phyloP scores from a whole-genome alignment of 768 basidiomycete genomes.

The Sarcomyxa edulis region DNA sequence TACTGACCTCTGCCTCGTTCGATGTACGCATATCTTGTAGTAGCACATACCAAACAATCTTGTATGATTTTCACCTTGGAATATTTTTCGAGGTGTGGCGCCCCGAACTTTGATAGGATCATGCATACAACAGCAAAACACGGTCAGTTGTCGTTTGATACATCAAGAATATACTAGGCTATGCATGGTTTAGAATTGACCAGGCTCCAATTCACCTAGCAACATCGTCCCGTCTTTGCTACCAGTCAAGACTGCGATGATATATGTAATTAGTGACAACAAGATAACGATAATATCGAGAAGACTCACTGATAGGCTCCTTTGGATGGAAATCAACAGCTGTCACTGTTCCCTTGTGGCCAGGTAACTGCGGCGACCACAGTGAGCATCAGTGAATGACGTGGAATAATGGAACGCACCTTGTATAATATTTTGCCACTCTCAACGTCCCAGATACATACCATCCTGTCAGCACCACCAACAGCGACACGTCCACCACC shows the following conservation, averaged over 20 bases:
- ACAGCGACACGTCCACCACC: slow-evolving; percentile 79
- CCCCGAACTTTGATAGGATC: too few species aligned
- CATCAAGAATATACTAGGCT: too few species aligned
- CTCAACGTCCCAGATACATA: slow-evolving; percentile 85
- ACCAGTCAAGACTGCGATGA: slow-evolving; percentile 68
- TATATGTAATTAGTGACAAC: slow-evolving; percentile 1
- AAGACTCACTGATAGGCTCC: slow-evolving; percentile 82
- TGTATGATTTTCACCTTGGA: too few species aligned
- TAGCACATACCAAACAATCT: too few species aligned
- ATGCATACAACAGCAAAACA: too few species aligned
- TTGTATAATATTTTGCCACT: slow-evolving; percentile 74
- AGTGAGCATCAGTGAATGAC: not conserved
- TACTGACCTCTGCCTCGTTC: too few species aligned
- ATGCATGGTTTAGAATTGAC: slow-evolving; percentile 39
- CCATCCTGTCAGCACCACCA: slow-evolving; percentile 85
- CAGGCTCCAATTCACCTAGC: slow-evolving; percentile 83
- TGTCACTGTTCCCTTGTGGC: slow-evolving; percentile 95
- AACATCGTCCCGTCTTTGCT: slow-evolving; percentile 94
- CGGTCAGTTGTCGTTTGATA: too few species aligned
- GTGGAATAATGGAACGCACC: slow-evolving; percentile 41
- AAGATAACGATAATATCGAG: not conserved
- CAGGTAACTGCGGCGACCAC: slow-evolving; percentile 59
- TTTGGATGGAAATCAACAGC: slow-evolving; percentile 95
- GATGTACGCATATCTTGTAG: too few species aligned
- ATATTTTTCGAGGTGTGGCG: too few species aligned